A percentile compares a stretch with the other conserved stretches of the same genome.
Conservation (phyloP, 495 filamentous ascomycete genomes). For the Aspergillus haitiensis region DNA sequence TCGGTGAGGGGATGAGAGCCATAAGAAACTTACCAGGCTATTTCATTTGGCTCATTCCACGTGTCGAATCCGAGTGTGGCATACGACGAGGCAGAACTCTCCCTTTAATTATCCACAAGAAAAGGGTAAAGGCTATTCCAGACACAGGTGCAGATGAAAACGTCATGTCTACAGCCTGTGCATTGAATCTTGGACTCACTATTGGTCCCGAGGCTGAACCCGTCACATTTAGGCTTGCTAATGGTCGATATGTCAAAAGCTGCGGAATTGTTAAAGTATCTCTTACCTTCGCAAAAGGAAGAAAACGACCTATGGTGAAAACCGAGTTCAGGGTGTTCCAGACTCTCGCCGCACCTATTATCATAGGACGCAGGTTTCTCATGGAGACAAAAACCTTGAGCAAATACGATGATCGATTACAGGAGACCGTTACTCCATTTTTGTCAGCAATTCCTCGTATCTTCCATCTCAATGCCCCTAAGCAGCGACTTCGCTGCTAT, state of each 20-base stretch:
- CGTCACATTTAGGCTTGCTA: not conserved
- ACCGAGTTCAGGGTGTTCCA: not conserved
- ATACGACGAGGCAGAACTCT: not conserved
- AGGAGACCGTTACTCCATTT: not conserved
- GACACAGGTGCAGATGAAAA: constrained; percentile 7
- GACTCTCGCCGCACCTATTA: constrained; percentile 3
- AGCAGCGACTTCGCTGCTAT: constrained; percentile 6
- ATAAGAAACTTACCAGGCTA: no score
- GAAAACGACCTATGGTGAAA: not conserved
- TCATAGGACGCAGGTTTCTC: constrained; percentile 4
- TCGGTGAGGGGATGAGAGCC: no score
- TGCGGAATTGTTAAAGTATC: not conserved
- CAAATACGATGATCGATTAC: not conserved
- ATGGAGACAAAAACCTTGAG: not conserved
- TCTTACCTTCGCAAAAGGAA: constrained; percentile 7
- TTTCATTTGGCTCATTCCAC: no score
- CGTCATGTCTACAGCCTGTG: constrained; percentile 2
- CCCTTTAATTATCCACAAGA: not conserved
- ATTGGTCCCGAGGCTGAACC: not conserved
- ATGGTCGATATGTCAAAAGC: constrained; percentile 3
- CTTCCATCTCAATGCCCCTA: constrained; percentile 2
- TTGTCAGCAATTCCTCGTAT: not conserved
- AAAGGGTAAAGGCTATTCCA: not conserved
- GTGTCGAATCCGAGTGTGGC: no score
- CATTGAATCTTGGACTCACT: not conserved